These are phyloP conservation scores for Exophiala sp. DNA, from an alignment of 2,329 filamentous ascomycete species.

Conservation along the genomic window DNA sequence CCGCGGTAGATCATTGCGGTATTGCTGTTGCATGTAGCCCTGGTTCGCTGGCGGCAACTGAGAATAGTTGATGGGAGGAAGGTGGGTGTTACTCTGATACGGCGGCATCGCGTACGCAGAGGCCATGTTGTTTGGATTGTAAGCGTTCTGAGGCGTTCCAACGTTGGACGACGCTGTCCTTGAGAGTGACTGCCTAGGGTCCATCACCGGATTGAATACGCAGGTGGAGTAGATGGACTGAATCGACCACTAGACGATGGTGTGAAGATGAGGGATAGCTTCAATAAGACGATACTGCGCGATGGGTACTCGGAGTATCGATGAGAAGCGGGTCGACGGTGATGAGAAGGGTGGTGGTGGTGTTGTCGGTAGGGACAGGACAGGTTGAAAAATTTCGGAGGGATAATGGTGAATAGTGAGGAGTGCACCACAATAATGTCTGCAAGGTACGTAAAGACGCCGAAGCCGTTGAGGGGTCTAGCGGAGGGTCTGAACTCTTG, in stretches of 20 bases:
- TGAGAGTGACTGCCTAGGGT: constrained; percentile 29
- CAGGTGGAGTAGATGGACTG: constrained; percentile 18
- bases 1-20: constrained; percentile 26
- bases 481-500: constrained; percentile 4
- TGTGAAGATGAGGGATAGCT: constrained; percentile 1
- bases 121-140: constrained; percentile 38
- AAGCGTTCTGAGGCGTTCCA: constrained; percentile 37
- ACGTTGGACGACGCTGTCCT: constrained; percentile 39
- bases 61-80: constrained; percentile 45
- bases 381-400: constrained; percentile 10
- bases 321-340: constrained; percentile 10
- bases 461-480: constrained; percentile 17
- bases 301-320: constrained; percentile 9
- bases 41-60: constrained; percentile 38
- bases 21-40: constrained; percentile 28
- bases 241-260: constrained; percentile 24
- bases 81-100: constrained; percentile 43
- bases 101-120: constrained; percentile 39
- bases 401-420: constrained; percentile 3
- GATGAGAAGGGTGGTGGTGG: constrained; percentile 1
- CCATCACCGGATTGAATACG: constrained; percentile 26
- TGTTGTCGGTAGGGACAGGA: constrained; percentile 22
- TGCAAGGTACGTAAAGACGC: constrained; percentile 21
- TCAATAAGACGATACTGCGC: constrained; percentile 2
- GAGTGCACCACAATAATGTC: constrained; percentile 7